phyloP scores from a whole-genome alignment of 129 eudicot genomes.

The Chrysanthemum makinoi region DNA sequence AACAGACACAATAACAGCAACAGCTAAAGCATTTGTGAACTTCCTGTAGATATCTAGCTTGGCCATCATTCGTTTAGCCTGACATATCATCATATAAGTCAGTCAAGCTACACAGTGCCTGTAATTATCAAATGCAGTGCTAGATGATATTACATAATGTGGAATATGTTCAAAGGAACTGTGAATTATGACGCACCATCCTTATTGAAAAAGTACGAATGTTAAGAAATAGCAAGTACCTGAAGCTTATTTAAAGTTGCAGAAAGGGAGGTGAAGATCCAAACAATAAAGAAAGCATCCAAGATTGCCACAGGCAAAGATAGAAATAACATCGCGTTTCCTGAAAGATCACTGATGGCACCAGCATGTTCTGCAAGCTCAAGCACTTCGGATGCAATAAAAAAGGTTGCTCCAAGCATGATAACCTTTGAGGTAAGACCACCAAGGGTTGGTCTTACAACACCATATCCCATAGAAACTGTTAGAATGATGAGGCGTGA shows the following conservation, averaged over 20 bases:
- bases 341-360: slow-evolving; percentile 83
- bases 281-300: slow-evolving; percentile 90
- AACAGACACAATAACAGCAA: slow-evolving; percentile 76
- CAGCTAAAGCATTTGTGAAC: slow-evolving; percentile 85
- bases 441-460: slow-evolving; percentile 90
- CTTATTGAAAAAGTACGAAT: background rate
- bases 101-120: background rate
- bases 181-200: no score
- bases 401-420: slow-evolving; percentile 81
- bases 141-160: no score
- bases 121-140: background rate
- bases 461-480: slow-evolving; percentile 97
- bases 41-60: slow-evolving; percentile 85
- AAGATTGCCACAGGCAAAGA: slow-evolving; percentile 86
- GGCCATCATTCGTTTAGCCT: slow-evolving; percentile 84
- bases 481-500: slow-evolving; percentile 71
- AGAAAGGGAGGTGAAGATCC: slow-evolving; percentile 88
- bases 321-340: slow-evolving; percentile 77
- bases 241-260: slow-evolving; percentile 84
- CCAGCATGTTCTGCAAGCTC: slow-evolving; percentile 88
- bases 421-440: slow-evolving; percentile 80
- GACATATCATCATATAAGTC: slow-evolving; percentile 22
- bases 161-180: no score
- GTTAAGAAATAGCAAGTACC: slow-evolving; percentile 39
- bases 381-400: slow-evolving; percentile 83